A percentile compares a stretch with the other conserved stretches of the same genome.
These are phyloP conservation scores for Boeremia lycopersici DNA, from an alignment of 2,329 filamentous ascomycete genomes.

Conservation along the genomic window DNA sequence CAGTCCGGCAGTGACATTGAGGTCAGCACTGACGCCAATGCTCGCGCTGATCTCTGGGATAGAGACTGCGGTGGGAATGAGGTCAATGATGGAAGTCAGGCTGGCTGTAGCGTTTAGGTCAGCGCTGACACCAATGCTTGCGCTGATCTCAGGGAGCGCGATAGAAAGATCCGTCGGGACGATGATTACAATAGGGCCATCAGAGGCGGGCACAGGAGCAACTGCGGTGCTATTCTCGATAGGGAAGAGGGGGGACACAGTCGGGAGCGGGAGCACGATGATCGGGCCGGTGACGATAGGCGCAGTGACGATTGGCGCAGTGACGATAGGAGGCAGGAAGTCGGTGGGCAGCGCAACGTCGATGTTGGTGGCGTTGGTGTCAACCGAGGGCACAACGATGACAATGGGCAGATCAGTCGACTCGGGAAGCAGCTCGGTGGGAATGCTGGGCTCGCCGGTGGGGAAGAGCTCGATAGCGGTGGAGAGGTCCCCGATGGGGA, in stretches of 20 bases:
- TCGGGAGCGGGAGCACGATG: not conserved
- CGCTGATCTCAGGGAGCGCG: not conserved
- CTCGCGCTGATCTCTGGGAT: not conserved
- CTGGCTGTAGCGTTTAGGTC: constrained; percentile 4
- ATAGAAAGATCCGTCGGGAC: not conserved
- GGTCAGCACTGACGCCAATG: not conserved
- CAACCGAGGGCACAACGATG: constrained; percentile 1
- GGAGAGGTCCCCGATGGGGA: constrained; percentile 15
- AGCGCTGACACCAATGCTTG: not conserved
- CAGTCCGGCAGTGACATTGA: constrained; percentile 6
- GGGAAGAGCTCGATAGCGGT: constrained; percentile 20
- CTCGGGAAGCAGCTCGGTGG: constrained; percentile 8
- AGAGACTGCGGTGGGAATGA: constrained; percentile 1
- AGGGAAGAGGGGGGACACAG: constrained; percentile 5
- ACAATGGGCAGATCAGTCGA: not conserved
- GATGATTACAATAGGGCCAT: constrained; percentile 1
- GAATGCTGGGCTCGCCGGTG: constrained; percentile 1
- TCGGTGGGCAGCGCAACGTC: not conserved
- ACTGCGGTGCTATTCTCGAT: constrained; percentile 4
- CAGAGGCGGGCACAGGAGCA: not conserved
- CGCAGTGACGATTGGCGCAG: constrained; percentile 1
- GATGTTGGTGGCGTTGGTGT: not conserved
- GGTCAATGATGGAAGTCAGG: constrained; percentile 7
- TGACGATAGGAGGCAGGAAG: not conserved
- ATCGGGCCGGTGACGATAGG: constrained; percentile 9